Percentiles rank a stretch among this genome's conserved stretches.
Evolutionary conservation across 2,329 filamentous ascomycete genomes (phyloP).

Genomic region (Dothiorella sarmentorum): DNA sequence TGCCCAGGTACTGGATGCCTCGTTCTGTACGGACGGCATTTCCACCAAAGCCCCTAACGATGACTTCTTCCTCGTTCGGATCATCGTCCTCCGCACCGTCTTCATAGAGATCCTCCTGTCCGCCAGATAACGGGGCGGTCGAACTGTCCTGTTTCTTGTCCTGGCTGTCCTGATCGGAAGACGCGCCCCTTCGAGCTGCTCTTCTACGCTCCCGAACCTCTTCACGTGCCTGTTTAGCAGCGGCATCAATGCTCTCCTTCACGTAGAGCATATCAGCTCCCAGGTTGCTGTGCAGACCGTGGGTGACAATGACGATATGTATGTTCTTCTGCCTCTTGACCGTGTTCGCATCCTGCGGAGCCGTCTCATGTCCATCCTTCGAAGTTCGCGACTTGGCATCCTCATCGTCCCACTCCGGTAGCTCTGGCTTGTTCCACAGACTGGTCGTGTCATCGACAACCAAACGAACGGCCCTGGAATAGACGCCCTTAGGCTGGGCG

Average conservation of each 20-base stretch:
- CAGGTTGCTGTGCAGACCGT: slow-evolving; percentile 92
- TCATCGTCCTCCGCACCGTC: slow-evolving; percentile 48
- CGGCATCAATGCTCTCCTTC: slow-evolving; percentile 93
- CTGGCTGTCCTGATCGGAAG: slow-evolving; percentile 20
- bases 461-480: slow-evolving; percentile 74
- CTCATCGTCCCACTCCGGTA: slow-evolving; percentile 59
- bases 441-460: slow-evolving; percentile 83
- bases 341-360: slow-evolving; percentile 17
- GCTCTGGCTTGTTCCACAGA: slow-evolving; percentile 85
- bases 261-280: slow-evolving; percentile 95
- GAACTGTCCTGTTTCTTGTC: slow-evolving; percentile 24
- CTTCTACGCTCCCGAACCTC: slow-evolving; percentile 60
- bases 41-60: slow-evolving; percentile 84
- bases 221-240: slow-evolving; percentile 68
- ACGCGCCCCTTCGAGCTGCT: slow-evolving; percentile 15
- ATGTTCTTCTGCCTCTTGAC: slow-evolving; percentile 67
- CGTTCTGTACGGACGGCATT: slow-evolving; percentile 90
- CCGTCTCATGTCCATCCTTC: slow-evolving; percentile 24
- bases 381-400: slow-evolving; percentile 32
- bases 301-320: slow-evolving; percentile 87
- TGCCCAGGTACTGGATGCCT: slow-evolving; percentile 95
- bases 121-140: slow-evolving; percentile 48
- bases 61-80: slow-evolving; percentile 76
- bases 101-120: slow-evolving; percentile 46
- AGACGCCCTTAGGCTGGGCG: slow-evolving; percentile 70